Conservation (phyloP, 768 basidiomycete species). For the Tricholoma sp. region DNA sequence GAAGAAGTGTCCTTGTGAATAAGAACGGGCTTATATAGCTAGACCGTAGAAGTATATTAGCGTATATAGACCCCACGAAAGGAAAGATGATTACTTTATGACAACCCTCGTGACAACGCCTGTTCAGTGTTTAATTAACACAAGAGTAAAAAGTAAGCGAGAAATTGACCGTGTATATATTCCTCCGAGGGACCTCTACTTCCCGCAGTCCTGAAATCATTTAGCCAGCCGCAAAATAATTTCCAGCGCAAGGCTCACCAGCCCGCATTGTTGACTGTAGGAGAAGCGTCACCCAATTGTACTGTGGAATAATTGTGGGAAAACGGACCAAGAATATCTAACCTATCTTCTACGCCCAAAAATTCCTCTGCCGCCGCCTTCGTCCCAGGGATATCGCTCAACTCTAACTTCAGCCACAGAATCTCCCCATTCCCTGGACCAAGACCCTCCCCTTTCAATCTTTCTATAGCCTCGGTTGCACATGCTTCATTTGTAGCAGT, state of each 20-base stretch:
- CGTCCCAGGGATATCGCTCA: constrained; percentile 43
- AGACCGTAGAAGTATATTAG: neutral
- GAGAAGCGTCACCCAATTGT: neutral
- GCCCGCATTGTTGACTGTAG: constrained; percentile 52
- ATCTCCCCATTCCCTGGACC: constrained; percentile 41
- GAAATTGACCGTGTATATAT: constrained; percentile 7
- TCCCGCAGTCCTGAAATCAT: constrained; percentile 3
- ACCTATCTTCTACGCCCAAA: constrained; percentile 39
- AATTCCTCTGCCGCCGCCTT: constrained; percentile 46
- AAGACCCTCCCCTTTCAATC: constrained; percentile 38
- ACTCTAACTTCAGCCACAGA: constrained; percentile 45
- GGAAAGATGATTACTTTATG: constrained; percentile 32
- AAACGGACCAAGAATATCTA: constrained; percentile 50
- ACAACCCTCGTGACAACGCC: constrained; percentile 35
- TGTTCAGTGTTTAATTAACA: constrained; percentile 8
- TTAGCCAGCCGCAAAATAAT: neutral
- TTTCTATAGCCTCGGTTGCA: constrained; percentile 43
- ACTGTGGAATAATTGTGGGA: neutral
- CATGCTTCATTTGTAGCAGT: constrained; percentile 42
- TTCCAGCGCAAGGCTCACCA: constrained; percentile 27
- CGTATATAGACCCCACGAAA: neutral
- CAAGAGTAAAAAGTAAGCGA: neutral
- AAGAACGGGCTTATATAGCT: constrained; percentile 54
- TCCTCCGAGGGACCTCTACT: constrained; percentile 6
- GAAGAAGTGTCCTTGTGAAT: constrained; percentile 49